These are phyloP conservation scores for Eimeria sp. DNA, from an alignment of 169 alveolate genomes.

Conservation along the genomic window DNA sequence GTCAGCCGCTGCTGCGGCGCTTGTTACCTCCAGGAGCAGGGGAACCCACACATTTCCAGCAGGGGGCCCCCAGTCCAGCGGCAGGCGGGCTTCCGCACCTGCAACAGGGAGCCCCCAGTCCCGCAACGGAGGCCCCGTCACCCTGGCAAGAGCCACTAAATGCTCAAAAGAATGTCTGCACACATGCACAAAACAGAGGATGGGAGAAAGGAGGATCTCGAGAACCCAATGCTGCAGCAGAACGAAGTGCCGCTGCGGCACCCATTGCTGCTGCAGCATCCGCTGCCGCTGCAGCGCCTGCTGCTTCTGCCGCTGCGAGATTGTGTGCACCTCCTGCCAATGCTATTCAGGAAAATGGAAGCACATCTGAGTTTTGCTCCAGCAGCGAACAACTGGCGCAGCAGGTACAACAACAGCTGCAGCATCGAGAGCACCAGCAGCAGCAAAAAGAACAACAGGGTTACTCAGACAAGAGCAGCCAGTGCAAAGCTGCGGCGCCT, in stretches of 20 bases:
- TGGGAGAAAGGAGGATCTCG: background rate
- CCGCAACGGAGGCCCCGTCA: background rate
- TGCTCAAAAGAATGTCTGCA: background rate
- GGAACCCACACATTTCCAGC: background rate
- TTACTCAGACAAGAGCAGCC: background rate
- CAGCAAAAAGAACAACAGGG: background rate
- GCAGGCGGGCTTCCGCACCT: background rate
- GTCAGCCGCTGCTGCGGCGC: constrained; percentile 53
- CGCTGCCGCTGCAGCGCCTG: constrained; percentile 22
- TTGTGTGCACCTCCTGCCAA: background rate
- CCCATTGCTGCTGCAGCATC: background rate
- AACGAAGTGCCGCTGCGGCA: constrained; percentile 7
- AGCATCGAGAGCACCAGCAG: background rate
- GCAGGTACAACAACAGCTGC: background rate
- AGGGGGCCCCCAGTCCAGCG: background rate
- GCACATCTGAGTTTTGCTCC: background rate
- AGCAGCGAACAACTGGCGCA: background rate
- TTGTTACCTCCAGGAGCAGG: constrained; percentile 37
- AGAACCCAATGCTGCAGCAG: constrained; percentile 22
- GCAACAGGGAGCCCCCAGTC: background rate
- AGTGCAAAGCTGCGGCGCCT: background rate
- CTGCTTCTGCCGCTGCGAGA: constrained; percentile 6
- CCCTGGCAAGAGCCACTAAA: background rate
- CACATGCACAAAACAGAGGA: background rate
- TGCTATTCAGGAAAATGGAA: background rate